Base-by-base conservation (phyloP, 208 protist species). In the Cochliopodium minus region DNA sequence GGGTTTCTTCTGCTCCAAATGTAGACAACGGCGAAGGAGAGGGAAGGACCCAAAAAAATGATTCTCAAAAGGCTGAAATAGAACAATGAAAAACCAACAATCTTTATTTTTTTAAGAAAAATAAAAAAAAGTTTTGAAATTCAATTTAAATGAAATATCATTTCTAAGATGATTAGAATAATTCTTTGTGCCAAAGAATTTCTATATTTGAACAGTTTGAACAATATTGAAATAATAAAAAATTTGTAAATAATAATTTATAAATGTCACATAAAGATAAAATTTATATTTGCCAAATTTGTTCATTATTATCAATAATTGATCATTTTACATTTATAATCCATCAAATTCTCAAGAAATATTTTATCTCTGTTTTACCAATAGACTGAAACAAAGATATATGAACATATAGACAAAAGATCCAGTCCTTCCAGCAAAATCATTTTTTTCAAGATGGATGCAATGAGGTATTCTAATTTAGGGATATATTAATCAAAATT, bases 391-490 rank as follows among this genome's bases (percentile, higher is more conserved):
- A 48, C 3, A 20, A 2, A 4, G 11, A 56, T 10, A 43, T 42
- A 23, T 23, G 32, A 22, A n/a, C 36, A 25, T 23, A 48, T 29
- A 35, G 5, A 23, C 2, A 59, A 1, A 30, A 70, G 48, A 13
- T 49, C 13, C 1, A 65, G 30, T 2, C n/a, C 36, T 32, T 61
- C 67, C 20, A 73, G 69, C 13, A 72, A 42, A 4, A 72, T 26
- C 51, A 72, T 69, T 30, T 45, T 49, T 20, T 72, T 20, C 39
- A 72, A 72, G 17, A 65, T 45, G 1, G 62, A 52, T 72, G 67
- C 55, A 69, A 72, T 54, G 63, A 69, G 66, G 26, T 72, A 57
- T 43, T 72, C 67, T n/a, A 71, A 50, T 53, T 66, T 33, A 10
- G 36, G 22, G 39, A 29, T 69, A 55, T 55, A 55, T 6, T 42